Evolutionary conservation across 2,329 filamentous ascomycete species (phyloP).

Genomic region (Huntiella bhutanensis): DNA sequence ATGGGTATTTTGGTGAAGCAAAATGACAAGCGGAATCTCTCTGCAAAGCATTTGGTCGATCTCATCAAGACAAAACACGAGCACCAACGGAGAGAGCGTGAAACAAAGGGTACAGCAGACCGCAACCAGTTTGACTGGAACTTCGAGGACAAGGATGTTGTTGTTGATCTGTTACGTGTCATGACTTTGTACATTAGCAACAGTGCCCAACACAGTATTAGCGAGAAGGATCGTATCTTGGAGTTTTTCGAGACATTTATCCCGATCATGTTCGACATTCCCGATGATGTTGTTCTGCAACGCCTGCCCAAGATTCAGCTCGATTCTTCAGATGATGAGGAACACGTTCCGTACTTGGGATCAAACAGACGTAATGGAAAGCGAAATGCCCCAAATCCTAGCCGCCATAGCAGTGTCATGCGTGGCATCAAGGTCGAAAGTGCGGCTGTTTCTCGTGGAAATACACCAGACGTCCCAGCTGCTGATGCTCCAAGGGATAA

Average conservation of each 20-base stretch:
- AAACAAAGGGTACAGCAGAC: constrained; percentile 39
- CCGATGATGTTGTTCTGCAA: constrained; percentile 48
- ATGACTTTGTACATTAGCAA: constrained; percentile 47
- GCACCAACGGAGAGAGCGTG: constrained; percentile 60
- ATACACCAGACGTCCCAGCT: constrained; percentile 67
- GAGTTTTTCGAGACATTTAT: constrained; percentile 64
- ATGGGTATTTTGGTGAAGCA: constrained; percentile 83
- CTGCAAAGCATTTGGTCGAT: constrained; percentile 74
- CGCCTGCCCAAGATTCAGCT: constrained; percentile 50
- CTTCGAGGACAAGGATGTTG: constrained; percentile 52
- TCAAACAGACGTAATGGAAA: constrained; percentile 48
- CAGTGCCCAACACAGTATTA: constrained; percentile 50
- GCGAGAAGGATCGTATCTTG: constrained; percentile 54
- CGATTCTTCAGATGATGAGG: constrained; percentile 56
- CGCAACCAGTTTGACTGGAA: constrained; percentile 58
- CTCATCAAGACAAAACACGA: constrained; percentile 86
- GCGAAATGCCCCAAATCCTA: constrained; percentile 68
- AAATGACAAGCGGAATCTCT: constrained; percentile 77
- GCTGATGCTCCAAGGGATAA: constrained; percentile 39
- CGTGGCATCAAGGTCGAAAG: constrained; percentile 64
- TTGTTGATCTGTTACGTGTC: constrained; percentile 42
- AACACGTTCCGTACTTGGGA: constrained; percentile 46
- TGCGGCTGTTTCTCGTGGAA: constrained; percentile 66
- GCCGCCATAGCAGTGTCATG: constrained; percentile 49
- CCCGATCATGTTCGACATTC: constrained; percentile 56